Conservation (phyloP, 169 alveolate genomes). For the Plasmodium chabaudi region DNA sequence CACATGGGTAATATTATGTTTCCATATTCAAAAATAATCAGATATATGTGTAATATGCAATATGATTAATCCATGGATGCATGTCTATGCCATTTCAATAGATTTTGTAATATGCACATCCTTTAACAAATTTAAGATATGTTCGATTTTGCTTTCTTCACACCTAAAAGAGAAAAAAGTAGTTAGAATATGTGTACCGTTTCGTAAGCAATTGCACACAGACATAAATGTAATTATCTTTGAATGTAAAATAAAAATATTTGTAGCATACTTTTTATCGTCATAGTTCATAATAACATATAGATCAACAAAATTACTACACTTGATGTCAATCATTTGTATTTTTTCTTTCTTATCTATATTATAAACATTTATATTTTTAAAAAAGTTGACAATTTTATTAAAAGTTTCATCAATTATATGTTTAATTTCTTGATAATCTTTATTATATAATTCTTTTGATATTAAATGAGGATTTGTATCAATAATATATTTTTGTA, state of each 20-base stretch:
- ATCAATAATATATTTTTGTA: constrained; percentile 57
- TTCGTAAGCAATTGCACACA: too few relatives aligned
- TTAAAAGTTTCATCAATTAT: constrained; percentile 4
- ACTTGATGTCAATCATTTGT: constrained; percentile 63
- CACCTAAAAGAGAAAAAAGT: constrained; percentile 31
- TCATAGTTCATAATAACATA: constrained; percentile 70
- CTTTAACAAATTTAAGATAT: constrained; percentile 30
- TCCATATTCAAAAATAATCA: too few relatives aligned
- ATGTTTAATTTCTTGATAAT: constrained; percentile 8
- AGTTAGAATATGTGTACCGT: not conserved
- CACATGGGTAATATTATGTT: too few relatives aligned
- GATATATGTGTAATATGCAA: too few relatives aligned
- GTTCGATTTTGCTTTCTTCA: constrained; percentile 66
- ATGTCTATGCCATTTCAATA: not conserved
- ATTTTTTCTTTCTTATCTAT: constrained; percentile 70
- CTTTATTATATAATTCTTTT: constrained; percentile 25
- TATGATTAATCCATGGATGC: too few relatives aligned
- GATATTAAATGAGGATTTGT: constrained; percentile 66
- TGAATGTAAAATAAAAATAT: too few relatives aligned
- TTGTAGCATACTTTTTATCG: constrained; percentile 51
- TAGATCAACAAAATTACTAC: constrained; percentile 63
- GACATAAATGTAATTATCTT: too few relatives aligned
- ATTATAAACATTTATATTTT: constrained; percentile 34
- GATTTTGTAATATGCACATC: constrained; percentile 47
- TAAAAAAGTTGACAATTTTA: constrained; percentile 56